Evolutionary conservation across 345 rosid genomes (phyloP), one percentile per base, ranked within the genome.

Genomic region (Gynandropsis gynandra): DNA sequence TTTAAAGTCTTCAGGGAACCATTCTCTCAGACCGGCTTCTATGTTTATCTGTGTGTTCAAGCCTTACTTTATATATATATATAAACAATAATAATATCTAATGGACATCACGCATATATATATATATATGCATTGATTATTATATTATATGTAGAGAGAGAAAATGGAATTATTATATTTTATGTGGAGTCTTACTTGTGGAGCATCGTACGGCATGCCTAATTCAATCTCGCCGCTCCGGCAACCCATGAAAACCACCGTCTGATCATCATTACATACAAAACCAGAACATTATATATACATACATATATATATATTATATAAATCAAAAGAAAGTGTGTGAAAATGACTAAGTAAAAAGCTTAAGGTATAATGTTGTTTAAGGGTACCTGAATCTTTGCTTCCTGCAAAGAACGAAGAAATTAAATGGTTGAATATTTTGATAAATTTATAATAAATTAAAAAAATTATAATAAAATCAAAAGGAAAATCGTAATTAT

Each of bases 321-420:
- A 37, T 1, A 37, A 10, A 37, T 37, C 1, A 1, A 13, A 37
- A 15, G 13, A 16, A 7, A 11, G n/a, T n/a, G n/a, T n/a, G n/a
- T n/a, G n/a, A n/a, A n/a, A n/a, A n/a, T n/a, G n/a, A n/a, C n/a
- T n/a, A n/a, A n/a, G n/a, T 2, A 41, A 41, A 41, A 41, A 41
- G 15, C 6, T 41, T 13, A 1, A 41, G 16, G 16, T 2, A 11
- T 12, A 10, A 4, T 41, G 13, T 10, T 41, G 16, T n/a, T n/a
- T n/a, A n/a, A n/a, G n/a, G n/a, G n/a, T 62, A 89, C 97, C 97
- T 86, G 79, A 52, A 89, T 83, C 62, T 70, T 67, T 16, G 96
- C 90, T 73, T 74, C 95, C 97, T 89, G 82, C 56, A 57, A 61
- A 49, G 12, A 33, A 29, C 11, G 16, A 46, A 14, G 43, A 7